phyloP scores from a whole-genome alignment of 2,329 filamentous ascomycete genomes.

The Torrubiellomyces zombiae region DNA sequence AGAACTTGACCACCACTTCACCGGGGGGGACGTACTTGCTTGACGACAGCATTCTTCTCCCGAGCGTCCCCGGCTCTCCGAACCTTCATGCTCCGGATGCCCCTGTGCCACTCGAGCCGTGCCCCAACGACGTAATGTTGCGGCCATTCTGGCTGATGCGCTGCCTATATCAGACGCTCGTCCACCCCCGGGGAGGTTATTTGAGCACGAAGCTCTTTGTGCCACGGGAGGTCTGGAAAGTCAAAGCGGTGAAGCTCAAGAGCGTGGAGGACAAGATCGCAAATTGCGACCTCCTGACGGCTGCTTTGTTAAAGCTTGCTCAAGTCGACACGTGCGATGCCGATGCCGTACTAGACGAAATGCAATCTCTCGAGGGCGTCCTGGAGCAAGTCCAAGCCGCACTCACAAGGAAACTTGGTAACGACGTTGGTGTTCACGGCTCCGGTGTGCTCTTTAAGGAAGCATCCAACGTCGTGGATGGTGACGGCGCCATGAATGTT shows the following conservation, averaged over 20 bases:
- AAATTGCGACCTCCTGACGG: constrained; percentile 80
- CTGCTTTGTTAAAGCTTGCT: constrained; percentile 67
- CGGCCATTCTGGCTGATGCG: constrained; percentile 97
- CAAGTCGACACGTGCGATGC: constrained; percentile 80
- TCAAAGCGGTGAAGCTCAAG: constrained; percentile 86
- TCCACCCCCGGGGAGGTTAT: constrained; percentile 82
- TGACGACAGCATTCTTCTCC: constrained; percentile 64
- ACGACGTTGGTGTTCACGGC: constrained; percentile 73
- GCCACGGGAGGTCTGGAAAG: constrained; percentile 81
- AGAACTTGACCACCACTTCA: constrained; percentile 37
- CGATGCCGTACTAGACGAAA: constrained; percentile 82
- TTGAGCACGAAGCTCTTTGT: constrained; percentile 84
- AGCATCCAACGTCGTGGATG: constrained; percentile 32
- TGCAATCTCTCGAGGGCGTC: constrained; percentile 74
- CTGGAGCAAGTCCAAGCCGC: constrained; percentile 70
- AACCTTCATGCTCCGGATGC: constrained; percentile 44
- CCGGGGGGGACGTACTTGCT: constrained; percentile 65
- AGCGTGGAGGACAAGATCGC: constrained; percentile 85
- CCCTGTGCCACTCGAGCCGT: constrained; percentile 73
- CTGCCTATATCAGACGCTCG: constrained; percentile 79
- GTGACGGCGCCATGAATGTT: constrained; percentile 21
- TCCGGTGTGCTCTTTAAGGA: constrained; percentile 62
- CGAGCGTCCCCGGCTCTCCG: constrained; percentile 45
- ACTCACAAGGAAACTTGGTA: constrained; percentile 74
- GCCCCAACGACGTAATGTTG: constrained; percentile 75